Percentiles rank a stretch among this genome's conserved stretches.
phyloP scores from a whole-genome alignment of 208 protist species.

The Leishmania martiniquensis region DNA sequence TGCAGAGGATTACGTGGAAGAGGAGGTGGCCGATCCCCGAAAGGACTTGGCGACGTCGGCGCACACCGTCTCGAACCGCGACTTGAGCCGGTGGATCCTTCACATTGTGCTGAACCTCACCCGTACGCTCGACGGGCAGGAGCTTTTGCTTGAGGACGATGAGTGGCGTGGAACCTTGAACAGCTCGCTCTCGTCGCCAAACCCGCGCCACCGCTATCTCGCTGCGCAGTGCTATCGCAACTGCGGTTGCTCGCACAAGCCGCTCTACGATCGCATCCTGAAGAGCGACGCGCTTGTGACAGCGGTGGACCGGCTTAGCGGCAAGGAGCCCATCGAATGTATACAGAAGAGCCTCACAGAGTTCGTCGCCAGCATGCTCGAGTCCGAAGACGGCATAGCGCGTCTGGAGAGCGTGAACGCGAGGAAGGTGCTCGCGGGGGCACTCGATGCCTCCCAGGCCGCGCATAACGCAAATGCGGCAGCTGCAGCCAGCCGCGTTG shows the following conservation, averaged over 20 bases:
- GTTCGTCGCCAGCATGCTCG: constrained; percentile 63
- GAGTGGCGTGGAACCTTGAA: constrained; percentile 62
- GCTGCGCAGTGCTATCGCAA: constrained; percentile 82
- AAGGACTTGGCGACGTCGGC: constrained; percentile 9
- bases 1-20: background rate
- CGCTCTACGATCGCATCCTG: constrained; percentile 48
- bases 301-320: constrained; percentile 52
- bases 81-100: constrained; percentile 75
- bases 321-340: constrained; percentile 36
- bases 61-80: constrained; percentile 32
- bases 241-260: constrained; percentile 58
- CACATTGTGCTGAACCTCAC: constrained; percentile 85
- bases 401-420: constrained; percentile 80
- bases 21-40: background rate
- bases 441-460: constrained; percentile 34
- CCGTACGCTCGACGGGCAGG: constrained; percentile 68
- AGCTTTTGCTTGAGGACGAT: constrained; percentile 74
- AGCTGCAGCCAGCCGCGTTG: constrained; percentile 15
- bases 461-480: constrained; percentile 4
- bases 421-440: constrained; percentile 52
- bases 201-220: constrained; percentile 58
- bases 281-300: constrained; percentile 45
- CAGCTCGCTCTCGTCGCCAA: constrained; percentile 40
- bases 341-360: constrained; percentile 69
- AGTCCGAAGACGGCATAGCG: constrained; percentile 70